Evolutionary conservation across 2,329 filamentous ascomycete genomes (phyloP).

Genomic region (Ascochyta koolunga): DNA sequence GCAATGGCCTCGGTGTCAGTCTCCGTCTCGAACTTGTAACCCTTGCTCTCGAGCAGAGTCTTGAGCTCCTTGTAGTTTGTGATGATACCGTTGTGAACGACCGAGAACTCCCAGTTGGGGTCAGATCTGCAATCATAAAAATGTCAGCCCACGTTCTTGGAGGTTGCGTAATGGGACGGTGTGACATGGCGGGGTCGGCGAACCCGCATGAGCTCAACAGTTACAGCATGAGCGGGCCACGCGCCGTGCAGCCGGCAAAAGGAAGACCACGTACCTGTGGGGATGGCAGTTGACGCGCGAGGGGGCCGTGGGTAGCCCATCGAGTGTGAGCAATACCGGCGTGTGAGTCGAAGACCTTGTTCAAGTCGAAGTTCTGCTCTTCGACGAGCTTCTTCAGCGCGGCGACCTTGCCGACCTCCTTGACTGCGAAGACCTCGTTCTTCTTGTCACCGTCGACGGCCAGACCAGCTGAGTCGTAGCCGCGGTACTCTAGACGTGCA

Average conservation of each 20-base stretch:
- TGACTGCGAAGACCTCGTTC: slow-evolving; percentile 96
- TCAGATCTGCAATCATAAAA: slow-evolving; percentile 70
- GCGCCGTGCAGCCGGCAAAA: slow-evolving; percentile 14
- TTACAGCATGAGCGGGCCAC: slow-evolving; percentile 10
- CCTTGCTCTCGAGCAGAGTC: slow-evolving; percentile 89
- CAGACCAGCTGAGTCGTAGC: slow-evolving; percentile 96
- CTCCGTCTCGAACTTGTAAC: slow-evolving; percentile 98
- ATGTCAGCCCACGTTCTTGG: slow-evolving; percentile 1
- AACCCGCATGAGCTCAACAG: slow-evolving; percentile 12
- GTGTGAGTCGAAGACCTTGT: slow-evolving; percentile 96
- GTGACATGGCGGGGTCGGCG: slow-evolving; percentile 14
- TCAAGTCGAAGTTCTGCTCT: slow-evolving; percentile 79
- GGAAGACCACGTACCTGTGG: slow-evolving; percentile 77
- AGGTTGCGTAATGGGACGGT: slow-evolving; percentile 12
- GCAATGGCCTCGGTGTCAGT: slow-evolving; percentile 99
- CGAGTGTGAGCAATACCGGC: slow-evolving; percentile 98
- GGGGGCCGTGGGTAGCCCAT: slow-evolving; percentile 97
- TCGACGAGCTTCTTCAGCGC: slow-evolving; percentile 94
- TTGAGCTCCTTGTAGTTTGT: slow-evolving; percentile 99
- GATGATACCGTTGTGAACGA: slow-evolving; percentile 99
- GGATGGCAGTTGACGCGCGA: slow-evolving; percentile 97
- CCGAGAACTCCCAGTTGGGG: slow-evolving; percentile 90
- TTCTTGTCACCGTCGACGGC: slow-evolving; percentile 98
- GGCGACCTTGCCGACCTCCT: slow-evolving; percentile 98
- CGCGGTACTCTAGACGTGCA: slow-evolving; percentile 94